These are phyloP conservation scores for Schizothecium vesticola DNA, from an alignment of 495 filamentous ascomycete species.

Conservation along the genomic window DNA sequence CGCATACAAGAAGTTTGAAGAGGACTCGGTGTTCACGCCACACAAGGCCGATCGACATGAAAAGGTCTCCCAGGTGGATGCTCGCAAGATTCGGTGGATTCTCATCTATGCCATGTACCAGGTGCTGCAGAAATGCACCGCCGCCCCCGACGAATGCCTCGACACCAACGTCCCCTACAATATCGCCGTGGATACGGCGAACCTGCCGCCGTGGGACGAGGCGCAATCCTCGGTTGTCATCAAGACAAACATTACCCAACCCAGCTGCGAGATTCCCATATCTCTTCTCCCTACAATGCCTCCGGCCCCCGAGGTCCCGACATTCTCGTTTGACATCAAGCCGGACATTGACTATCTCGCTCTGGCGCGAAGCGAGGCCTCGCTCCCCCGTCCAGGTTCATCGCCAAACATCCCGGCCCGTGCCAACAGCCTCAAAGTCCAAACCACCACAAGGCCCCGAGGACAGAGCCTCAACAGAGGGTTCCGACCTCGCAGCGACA, in stretches of 20 bases:
- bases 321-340: conserved; percentile 26
- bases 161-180: conserved; percentile 36
- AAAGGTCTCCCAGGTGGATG: conserved; percentile 45
- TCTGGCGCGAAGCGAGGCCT: conserved; percentile 22
- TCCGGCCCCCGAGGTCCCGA: neutral
- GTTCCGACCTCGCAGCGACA: conserved; percentile 19
- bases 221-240: conserved; percentile 12
- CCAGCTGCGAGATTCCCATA: conserved; percentile 12
- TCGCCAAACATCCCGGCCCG: conserved; percentile 16
- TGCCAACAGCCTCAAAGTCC: conserved; percentile 18
- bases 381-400: neutral
- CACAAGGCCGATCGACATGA: conserved; percentile 35
- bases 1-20: conserved; percentile 45
- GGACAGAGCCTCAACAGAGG: conserved; percentile 23
- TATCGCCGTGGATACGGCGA: conserved; percentile 35
- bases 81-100: conserved; percentile 65
- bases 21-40: conserved; percentile 33
- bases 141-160: conserved; percentile 34
- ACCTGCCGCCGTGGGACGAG: conserved; percentile 40
- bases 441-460: neutral
- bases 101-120: conserved; percentile 66
- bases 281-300: neutral
- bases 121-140: conserved; percentile 49
- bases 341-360: conserved; percentile 41
- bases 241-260: conserved; percentile 15